These are phyloP conservation scores for Hyphopichia pseudoburtonii DNA, from an alignment of 1,139 yeast genomes.

Conservation along the genomic window DNA sequence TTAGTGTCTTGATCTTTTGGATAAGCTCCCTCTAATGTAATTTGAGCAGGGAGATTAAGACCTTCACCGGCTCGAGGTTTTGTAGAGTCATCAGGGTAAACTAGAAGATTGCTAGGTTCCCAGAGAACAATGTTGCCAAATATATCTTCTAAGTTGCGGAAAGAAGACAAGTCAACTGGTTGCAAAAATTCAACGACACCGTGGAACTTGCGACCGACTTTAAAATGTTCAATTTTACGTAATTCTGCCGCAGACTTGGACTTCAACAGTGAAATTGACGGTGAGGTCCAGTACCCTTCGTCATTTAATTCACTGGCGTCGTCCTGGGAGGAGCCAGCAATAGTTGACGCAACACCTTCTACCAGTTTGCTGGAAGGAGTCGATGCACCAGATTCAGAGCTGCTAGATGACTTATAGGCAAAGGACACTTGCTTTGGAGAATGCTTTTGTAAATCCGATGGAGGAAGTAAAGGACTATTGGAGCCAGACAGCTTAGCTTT, in stretches of 20 bases:
- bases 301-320: constrained; percentile 45
- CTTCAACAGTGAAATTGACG: constrained; percentile 64
- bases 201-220: constrained; percentile 75
- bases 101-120: constrained; percentile 57
- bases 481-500: constrained; percentile 27
- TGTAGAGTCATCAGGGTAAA: constrained; percentile 69
- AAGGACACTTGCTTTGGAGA: constrained; percentile 40
- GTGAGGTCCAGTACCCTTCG: constrained; percentile 87
- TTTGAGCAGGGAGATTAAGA: constrained; percentile 70
- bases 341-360: not conserved
- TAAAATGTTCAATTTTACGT: constrained; percentile 62
- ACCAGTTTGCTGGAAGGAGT: constrained; percentile 1
- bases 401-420: constrained; percentile 3
- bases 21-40: constrained; percentile 75
- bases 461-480: constrained; percentile 9
- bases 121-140: constrained; percentile 67
- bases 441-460: constrained; percentile 8
- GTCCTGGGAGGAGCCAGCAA: constrained; percentile 3
- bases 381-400: constrained; percentile 7
- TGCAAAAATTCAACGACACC: constrained; percentile 75
- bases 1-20: constrained; percentile 74
- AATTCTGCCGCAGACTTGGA: constrained; percentile 62
- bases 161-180: constrained; percentile 80
- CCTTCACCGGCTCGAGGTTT: constrained; percentile 79
- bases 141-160: constrained; percentile 58